Evolutionary conservation across 345 rosid genomes (phyloP).

Genomic region (Heritiera fomes): DNA sequence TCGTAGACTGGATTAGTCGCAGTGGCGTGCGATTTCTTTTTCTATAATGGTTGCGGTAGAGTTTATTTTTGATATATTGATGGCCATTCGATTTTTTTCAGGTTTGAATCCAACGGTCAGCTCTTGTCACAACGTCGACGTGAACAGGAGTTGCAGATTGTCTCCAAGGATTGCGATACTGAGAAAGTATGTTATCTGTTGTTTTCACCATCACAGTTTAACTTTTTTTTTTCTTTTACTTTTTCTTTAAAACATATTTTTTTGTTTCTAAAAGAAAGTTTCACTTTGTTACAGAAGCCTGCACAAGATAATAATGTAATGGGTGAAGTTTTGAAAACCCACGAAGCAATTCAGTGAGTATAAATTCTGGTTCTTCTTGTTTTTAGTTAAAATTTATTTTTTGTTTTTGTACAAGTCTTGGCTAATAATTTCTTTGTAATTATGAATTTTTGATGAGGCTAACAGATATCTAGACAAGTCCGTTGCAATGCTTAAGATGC

Average conservation of each 20-base stretch:
- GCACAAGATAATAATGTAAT: slow-evolving; percentile 50
- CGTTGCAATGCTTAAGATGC: slow-evolving; percentile 63
- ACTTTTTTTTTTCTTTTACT: slow-evolving; percentile 15
- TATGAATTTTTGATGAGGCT: slow-evolving; percentile 33
- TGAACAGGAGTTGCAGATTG: slow-evolving; percentile 65
- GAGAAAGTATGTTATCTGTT: slow-evolving; percentile 48
- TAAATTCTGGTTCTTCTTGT: not conserved
- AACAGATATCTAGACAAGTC: slow-evolving; percentile 81
- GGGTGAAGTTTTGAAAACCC: slow-evolving; percentile 68
- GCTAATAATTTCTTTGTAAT: not conserved
- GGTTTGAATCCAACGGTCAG: slow-evolving; percentile 58
- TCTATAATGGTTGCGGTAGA: not conserved
- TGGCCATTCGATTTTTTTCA: slow-evolving; percentile 29
- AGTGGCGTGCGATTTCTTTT: slow-evolving; percentile 25
- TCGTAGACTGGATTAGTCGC: too few relatives aligned
- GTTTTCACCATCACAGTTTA: not conserved
- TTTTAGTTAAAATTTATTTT: not conserved
- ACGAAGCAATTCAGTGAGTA: slow-evolving; percentile 83
- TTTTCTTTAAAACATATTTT: slow-evolving; percentile 21
- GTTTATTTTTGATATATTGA: slow-evolving; percentile 10
- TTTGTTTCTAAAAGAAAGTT: not conserved
- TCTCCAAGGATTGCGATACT: slow-evolving; percentile 53
- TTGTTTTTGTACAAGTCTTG: not conserved
- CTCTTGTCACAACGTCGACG: slow-evolving; percentile 49
- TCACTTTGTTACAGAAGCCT: slow-evolving; percentile 33